phyloP scores from a whole-genome alignment of 169 alveolate species.

The Plasmodium adleri region DNA sequence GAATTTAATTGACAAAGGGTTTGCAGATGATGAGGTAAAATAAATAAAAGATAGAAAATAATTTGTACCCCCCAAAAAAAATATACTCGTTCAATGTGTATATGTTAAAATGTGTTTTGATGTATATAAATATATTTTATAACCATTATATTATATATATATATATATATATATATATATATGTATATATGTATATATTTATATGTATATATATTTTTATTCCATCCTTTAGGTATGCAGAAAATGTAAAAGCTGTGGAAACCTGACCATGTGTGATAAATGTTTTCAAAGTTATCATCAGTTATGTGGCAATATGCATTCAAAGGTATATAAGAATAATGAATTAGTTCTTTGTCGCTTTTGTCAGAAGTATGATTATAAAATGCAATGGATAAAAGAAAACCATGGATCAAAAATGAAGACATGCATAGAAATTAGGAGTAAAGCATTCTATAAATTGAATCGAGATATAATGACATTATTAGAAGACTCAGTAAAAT shows the following conservation, averaged over 20 bases:
- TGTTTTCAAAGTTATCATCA: constrained; percentile 64
- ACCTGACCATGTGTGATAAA: constrained; percentile 57
- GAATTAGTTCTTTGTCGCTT: constrained; percentile 51
- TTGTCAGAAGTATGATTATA: constrained; percentile 61
- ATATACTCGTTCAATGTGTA: too few species aligned
- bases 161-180: background rate
- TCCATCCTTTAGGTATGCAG: constrained; percentile 27
- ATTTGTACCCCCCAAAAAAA: too few species aligned
- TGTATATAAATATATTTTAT: too few species aligned
- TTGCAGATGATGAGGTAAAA: constrained; percentile 62
- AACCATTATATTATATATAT: background rate
- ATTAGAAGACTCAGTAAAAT: constrained; percentile 38
- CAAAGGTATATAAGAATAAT: constrained; percentile 39
- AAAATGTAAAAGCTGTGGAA: constrained; percentile 65
- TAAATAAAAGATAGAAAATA: background rate
- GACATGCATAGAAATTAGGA: constrained; percentile 35
- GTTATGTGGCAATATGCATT: constrained; percentile 45
- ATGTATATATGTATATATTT: background rate
- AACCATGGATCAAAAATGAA: constrained; percentile 28
- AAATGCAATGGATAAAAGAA: constrained; percentile 46
- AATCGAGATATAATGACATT: constrained; percentile 39
- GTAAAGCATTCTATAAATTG: constrained; percentile 51
- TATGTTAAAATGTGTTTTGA: too few species aligned
- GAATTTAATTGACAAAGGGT: constrained; percentile 66
- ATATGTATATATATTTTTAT: too few species aligned